Percentiles rank a stretch among this genome's conserved stretches.
phyloP scores from a whole-genome alignment of 345 rosid genomes.

The Garcia nutans region DNA sequence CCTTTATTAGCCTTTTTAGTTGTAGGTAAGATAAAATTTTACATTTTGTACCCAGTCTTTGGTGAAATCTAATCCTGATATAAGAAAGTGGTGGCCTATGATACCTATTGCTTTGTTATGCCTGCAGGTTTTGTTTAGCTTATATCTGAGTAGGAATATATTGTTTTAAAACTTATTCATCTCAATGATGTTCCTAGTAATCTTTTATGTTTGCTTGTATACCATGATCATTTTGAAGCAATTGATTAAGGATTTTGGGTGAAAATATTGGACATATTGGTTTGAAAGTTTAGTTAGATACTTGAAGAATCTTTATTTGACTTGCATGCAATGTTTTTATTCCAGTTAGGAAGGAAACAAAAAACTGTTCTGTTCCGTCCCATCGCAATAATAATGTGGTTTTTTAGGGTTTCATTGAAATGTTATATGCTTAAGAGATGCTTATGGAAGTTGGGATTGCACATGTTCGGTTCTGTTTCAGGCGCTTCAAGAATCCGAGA shows the following conservation, averaged over 20 bases:
- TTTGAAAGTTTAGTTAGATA: not conserved
- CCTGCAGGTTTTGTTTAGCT: no score
- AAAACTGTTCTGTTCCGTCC: not conserved
- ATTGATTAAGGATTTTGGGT: not conserved
- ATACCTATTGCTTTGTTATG: no score
- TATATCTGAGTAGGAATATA: not conserved
- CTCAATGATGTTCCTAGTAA: not conserved
- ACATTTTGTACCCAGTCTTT: not conserved
- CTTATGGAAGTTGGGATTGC: not conserved
- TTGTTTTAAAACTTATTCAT: not conserved
- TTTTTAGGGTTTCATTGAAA: not conserved
- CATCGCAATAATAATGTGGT: not conserved
- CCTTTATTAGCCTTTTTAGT: no score
- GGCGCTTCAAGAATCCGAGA: conserved; percentile 72
- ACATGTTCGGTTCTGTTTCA: conserved; percentile 21
- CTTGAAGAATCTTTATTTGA: not conserved
- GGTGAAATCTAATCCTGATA: no score
- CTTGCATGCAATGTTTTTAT: not conserved
- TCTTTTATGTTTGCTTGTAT: not conserved
- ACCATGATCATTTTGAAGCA: not conserved
- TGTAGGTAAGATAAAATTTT: not conserved
- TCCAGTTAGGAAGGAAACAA: not conserved
- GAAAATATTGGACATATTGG: not conserved
- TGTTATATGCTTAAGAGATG: not conserved
- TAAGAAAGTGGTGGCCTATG: no score